Base-by-base conservation (phyloP, 1,284 basidiomycete species). In the Farysia itapuensis region DNA sequence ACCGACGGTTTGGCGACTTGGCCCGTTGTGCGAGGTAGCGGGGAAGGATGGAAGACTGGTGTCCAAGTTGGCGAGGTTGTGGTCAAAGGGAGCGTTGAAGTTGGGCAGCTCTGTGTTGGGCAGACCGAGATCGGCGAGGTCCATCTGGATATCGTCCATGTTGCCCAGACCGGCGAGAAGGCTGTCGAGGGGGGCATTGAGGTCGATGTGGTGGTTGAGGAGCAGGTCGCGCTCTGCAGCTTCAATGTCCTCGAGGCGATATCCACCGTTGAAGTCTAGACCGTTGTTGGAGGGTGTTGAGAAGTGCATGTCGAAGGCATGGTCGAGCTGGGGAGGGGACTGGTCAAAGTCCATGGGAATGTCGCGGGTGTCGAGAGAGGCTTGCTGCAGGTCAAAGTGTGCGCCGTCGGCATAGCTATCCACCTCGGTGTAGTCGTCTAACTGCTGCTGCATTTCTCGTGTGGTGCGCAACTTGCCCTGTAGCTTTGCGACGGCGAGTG, bases 181-280 rank as follows among this genome's bases (percentile, higher is more conserved):
- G 24, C 57, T 57, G 40, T 64, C 53, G 29, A 63, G 46, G 3
- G 64, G 61, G 33, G 60, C 64, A n/a, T 58, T 44, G 35, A 67
- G 51, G 22, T 67, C 64, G 35, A 64, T 52, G 26, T 60, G 45
- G 20, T 63, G 61, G 25, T 64, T 56, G 35, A 50, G 43, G 30
- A 50, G 24, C 9, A 67, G 41, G 25, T 67, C 64, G 5, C 52
- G 39, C 32, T 67, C 64, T 4, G 60, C 61, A 3, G 54, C 60
- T 28, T 67, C 60, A 32, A 67, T 64, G 21, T 64, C 60, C 20
- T 64, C 60, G 16, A 67, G 9, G 30, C 47, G 48, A 45, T 52
- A 59, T 18, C 52, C 57, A 12, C 28, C 60, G 22, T 11, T 15
- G 11, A 11, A 16, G 18, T 9, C 11, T 8, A 33, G 12, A 19